These are phyloP conservation scores for Cladosporium cucumerinum DNA, from an alignment of 2,329 filamentous ascomycete species.

Conservation along the genomic window DNA sequence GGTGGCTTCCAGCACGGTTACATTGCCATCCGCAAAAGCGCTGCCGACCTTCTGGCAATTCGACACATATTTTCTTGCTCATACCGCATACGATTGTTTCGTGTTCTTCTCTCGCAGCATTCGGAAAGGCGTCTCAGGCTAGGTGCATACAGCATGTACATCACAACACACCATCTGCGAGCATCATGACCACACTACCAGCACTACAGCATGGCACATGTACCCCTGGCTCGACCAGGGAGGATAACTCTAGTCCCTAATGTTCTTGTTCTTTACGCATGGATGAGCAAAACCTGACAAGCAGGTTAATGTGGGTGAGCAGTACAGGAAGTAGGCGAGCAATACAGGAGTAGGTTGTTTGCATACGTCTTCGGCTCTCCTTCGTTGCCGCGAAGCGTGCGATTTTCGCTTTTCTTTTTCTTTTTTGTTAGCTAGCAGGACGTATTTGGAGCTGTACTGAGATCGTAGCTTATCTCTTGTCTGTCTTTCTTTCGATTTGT, in stretches of 20 bases:
- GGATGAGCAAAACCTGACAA: not conserved
- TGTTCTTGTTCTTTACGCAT: not conserved
- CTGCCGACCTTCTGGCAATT: not conserved
- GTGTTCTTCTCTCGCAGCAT: not conserved
- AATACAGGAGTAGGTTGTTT: not conserved
- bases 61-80: not conserved
- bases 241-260: constrained; percentile 9
- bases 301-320: not conserved
- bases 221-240: not conserved
- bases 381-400: constrained; percentile 1
- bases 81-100: not conserved
- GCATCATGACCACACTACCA: not conserved
- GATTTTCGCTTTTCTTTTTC: not conserved
- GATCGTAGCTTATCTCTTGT: not conserved
- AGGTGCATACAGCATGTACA: not conserved
- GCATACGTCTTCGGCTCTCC: not conserved
- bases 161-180: not conserved
- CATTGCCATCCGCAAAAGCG: not conserved
- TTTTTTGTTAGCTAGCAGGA: not conserved
- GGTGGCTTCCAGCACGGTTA: not conserved
- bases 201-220: not conserved
- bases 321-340: not conserved
- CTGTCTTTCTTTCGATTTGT: not conserved
- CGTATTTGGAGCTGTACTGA: constrained; percentile 1
- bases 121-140: not conserved